Evolutionary conservation across 2,329 filamentous ascomycete genomes (phyloP).

Genomic region (Stemphylium lycopersici): DNA sequence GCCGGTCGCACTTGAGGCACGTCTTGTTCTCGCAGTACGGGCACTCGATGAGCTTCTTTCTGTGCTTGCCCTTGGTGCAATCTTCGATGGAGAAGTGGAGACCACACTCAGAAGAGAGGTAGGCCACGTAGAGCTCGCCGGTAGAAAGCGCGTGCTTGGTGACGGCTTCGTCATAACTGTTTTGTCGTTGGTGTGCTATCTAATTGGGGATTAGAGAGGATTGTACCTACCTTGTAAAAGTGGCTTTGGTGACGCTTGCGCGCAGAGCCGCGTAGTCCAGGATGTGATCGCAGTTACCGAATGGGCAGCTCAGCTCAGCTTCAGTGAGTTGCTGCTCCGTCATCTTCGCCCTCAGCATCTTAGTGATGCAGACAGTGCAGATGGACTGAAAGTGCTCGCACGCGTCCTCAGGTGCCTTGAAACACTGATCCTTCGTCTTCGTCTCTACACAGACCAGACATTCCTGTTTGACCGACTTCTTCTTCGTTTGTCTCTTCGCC

Average conservation of each 20-base stretch:
- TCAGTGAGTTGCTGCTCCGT: conserved; percentile 18
- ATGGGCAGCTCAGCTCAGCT: conserved; percentile 21
- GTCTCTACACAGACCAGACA: conserved; percentile 26
- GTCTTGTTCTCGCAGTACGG: conserved; percentile 29
- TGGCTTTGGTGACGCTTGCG: conserved; percentile 10
- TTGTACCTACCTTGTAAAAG: conserved; percentile 23
- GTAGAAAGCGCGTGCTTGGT: conserved; percentile 19
- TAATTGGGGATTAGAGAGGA: too few relatives aligned
- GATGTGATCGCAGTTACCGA: conserved; percentile 16
- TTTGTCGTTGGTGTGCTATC: conserved; percentile 3
- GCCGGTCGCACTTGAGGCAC: conserved; percentile 30
- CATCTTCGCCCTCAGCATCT: conserved; percentile 27
- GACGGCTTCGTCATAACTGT: conserved; percentile 31
- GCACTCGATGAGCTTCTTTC: conserved; percentile 24
- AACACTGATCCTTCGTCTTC: conserved; percentile 14
- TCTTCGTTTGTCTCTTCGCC: not conserved
- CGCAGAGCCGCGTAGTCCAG: conserved; percentile 17
- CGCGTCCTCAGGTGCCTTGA: conserved; percentile 9
- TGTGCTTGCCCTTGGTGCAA: conserved; percentile 8
- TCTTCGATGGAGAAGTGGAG: conserved; percentile 31
- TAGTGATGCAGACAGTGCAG: conserved; percentile 28
- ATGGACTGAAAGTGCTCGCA: conserved; percentile 30
- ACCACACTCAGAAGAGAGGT: conserved; percentile 28
- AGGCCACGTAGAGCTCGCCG: conserved; percentile 21
- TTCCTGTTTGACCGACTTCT: conserved; percentile 20